Percentiles rank a stretch among this genome's conserved stretches.
Evolutionary conservation across 2,329 filamentous ascomycete species (phyloP).

Genomic region (Arthrobotrys sphaeroides): DNA sequence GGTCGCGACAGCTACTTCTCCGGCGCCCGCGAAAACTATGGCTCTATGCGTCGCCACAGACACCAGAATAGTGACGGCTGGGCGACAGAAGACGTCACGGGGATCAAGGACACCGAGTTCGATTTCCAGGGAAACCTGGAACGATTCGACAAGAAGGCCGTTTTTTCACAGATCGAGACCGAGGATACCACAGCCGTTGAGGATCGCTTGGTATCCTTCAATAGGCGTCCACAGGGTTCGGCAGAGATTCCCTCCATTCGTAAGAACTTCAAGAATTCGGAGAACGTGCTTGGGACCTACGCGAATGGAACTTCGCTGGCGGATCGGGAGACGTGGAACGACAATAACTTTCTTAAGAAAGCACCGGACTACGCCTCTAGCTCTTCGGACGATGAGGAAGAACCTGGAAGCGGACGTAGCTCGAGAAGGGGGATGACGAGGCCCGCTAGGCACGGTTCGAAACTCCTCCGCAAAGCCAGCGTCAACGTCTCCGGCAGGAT

Average conservation of each 20-base stretch:
- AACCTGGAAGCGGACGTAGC: conserved; percentile 64
- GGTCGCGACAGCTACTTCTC: conserved; percentile 60
- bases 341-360: conserved; percentile 59
- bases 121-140: conserved; percentile 89
- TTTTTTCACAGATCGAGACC: conserved; percentile 86
- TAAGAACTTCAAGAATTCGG: conserved; percentile 89
- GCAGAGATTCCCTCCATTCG: conserved; percentile 63
- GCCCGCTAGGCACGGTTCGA: conserved; percentile 51
- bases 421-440: conserved; percentile 62
- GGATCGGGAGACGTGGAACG: conserved; percentile 70
- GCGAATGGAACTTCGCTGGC: conserved; percentile 60
- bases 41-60: conserved; percentile 62
- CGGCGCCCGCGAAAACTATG: conserved; percentile 58
- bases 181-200: conserved; percentile 90
- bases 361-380: conserved; percentile 31
- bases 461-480: conserved; percentile 55
- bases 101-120: conserved; percentile 91
- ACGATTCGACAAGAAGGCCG: conserved; percentile 90
- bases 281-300: conserved; percentile 81
- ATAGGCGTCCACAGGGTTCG: conserved; percentile 70
- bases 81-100: conserved; percentile 95
- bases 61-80: conserved; percentile 74
- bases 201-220: conserved; percentile 88
- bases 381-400: conserved; percentile 72
- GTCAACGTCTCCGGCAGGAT: conserved; percentile 47